A percentile compares a stretch with the other conserved stretches of the same genome.
Evolutionary conservation across 78 protist species (phyloP).

Genomic region (Speleostelium caveatum): DNA sequence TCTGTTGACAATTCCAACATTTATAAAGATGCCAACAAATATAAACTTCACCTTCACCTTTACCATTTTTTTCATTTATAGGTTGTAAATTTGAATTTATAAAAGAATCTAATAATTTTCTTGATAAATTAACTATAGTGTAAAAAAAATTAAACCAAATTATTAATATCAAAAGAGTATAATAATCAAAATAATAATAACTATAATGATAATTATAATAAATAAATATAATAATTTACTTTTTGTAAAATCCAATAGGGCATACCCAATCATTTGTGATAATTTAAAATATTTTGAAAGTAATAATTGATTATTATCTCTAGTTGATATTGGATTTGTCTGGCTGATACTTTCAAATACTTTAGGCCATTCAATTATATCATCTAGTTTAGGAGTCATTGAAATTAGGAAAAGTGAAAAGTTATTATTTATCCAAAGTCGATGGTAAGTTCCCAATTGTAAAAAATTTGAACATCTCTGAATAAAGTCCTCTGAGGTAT

Average conservation of each 20-base stretch:
- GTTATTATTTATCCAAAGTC: conserved; percentile 34
- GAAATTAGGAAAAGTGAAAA: conserved; percentile 26
- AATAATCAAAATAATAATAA: too few relatives aligned
- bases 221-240: neutral
- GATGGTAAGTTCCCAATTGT: conserved; percentile 59
- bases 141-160: too few relatives aligned
- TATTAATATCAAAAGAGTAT: too few relatives aligned
- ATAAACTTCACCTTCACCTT: conserved; percentile 60
- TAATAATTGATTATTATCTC: conserved; percentile 2
- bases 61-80: conserved; percentile 24
- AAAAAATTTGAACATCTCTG: conserved; percentile 38
- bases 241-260: conserved; percentile 6
- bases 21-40: conserved; percentile 37
- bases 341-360: conserved; percentile 1
- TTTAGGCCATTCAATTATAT: conserved; percentile 49
- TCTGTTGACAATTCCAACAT: conserved; percentile 29
- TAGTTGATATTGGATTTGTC: neutral
- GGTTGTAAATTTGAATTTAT: too few relatives aligned
- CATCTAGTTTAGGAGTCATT: conserved; percentile 53
- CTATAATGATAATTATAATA: too few relatives aligned
- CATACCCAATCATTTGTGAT: conserved; percentile 66
- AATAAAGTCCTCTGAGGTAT: conserved; percentile 43
- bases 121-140: too few relatives aligned
- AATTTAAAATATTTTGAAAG: conserved; percentile 21
- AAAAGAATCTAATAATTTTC: too few relatives aligned